A percentile compares a stretch with the other conserved stretches of the same genome.
Evolutionary conservation across 441 rosid species (phyloP).

Genomic region (Adansonia rubrostipa): DNA sequence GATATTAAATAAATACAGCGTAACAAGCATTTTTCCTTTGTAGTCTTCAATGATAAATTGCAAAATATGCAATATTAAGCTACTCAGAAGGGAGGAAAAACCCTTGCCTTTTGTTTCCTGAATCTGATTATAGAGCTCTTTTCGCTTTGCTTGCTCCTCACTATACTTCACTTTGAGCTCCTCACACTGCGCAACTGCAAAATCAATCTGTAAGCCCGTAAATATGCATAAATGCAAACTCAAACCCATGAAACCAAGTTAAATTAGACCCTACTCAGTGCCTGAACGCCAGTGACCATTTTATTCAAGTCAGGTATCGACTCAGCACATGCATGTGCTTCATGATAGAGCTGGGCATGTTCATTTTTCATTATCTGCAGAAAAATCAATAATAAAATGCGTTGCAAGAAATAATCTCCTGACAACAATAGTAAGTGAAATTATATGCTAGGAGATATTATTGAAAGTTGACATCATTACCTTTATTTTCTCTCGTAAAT

Average conservation of each 20-base stretch:
- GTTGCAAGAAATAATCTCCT: neutral
- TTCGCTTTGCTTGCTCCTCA: constrained; percentile 81
- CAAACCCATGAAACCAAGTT: constrained; percentile 1
- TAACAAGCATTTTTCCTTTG: neutral
- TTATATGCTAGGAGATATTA: constrained; percentile 10
- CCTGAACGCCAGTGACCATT: constrained; percentile 85
- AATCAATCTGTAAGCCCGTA: constrained; percentile 30
- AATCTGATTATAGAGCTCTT: constrained; percentile 80
- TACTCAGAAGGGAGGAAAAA: constrained; percentile 10
- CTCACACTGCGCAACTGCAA: constrained; percentile 82
- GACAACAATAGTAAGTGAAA: neutral
- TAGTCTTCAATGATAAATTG: constrained; percentile 11
- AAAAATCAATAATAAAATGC: constrained; percentile 13
- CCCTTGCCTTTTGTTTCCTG: constrained; percentile 79
- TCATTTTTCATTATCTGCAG: constrained; percentile 77
- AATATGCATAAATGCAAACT: constrained; percentile 22
- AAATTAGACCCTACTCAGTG: constrained; percentile 56
- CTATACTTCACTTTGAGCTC: constrained; percentile 75
- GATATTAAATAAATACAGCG: constrained; percentile 28
- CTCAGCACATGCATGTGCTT: constrained; percentile 77
- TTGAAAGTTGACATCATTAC: constrained; percentile 37
- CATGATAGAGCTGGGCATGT: constrained; percentile 67
- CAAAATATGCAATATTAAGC: constrained; percentile 20
- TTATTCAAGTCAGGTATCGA: constrained; percentile 74
- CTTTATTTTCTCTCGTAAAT: constrained; percentile 66